Evolutionary conservation across 192 early-diverging fungal genomes (phyloP), one percentile per base, ranked within the genome.

Genomic region (Podila epicladia): DNA sequence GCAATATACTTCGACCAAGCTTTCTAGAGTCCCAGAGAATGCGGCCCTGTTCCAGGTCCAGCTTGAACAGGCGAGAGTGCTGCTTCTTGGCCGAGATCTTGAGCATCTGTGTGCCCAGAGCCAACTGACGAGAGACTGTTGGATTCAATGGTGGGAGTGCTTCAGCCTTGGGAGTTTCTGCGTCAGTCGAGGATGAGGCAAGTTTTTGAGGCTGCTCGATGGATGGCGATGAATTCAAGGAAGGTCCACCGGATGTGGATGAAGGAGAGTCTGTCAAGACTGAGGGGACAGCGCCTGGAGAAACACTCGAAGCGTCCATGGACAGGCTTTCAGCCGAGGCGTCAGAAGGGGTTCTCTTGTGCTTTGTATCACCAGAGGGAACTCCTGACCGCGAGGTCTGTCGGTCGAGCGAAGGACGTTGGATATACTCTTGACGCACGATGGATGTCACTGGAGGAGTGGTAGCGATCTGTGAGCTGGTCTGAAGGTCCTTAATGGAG

Each of bases 11-110:
- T 58, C 75, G 68, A 61, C 84, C 84, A 51, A 82, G 74, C 58
- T 85, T 85, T 57, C 71, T 78, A 7, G 84, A 85, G 68, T 85
- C 84, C 84, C 84, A 85, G 35, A 85, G 58, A 28, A 85, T 85
- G 37, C 75, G 57, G 20, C 84, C 80, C 48, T 80, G 80, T 31
- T 79, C 84, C 51, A 83, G 65, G 48, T 85, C 84, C 55, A 85
- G 73, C 71, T 69, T 85, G 72, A 85, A 85, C 11, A 58, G 62
- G 41, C 75, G 71, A 12, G 65, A 66, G 35, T 75, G 74, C 22
- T 80, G 74, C 55, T 85, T 85, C 53, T 82, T 85, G 62, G 80
- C 75, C 3, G 84, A 83, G 31, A 85, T 62, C 62, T 85, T 85
- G 22, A 75, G 37, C 66, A 85, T 82, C 31, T 67, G 64, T 5